Evolutionary conservation across 352 stramenopile species (phyloP), one percentile per base, ranked within the genome.

Genomic region (Phytophthora megakarya): DNA sequence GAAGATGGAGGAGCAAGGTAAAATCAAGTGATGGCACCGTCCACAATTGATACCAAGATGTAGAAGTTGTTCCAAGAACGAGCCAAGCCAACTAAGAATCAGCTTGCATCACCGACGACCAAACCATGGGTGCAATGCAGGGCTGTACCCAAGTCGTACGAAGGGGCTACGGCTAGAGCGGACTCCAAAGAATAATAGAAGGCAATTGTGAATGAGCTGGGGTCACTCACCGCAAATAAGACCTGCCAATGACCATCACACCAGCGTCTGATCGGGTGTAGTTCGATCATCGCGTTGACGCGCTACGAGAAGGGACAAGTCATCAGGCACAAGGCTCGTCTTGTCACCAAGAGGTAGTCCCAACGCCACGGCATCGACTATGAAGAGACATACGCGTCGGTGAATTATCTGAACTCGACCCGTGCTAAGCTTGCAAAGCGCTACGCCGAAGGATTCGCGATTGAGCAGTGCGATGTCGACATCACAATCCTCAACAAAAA

Each of bases 181-280:
- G 5, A 32, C 26, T 5, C 26, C 9, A n/a, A n/a, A n/a, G n/a
- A n/a, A 32, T 59, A 39, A 37, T 40, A 48, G 28, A 37, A 59
- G 26, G 37, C 37, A 1, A 59, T 59, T n/a, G 23, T 25, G 18
- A 59, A 16, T 59, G 50, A 59, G 37, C 23, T 32, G 26, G 26
- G 9, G 26, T 9, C 26, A 9, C 5, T 32, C n/a, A n/a, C n/a
- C n/a, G n/a, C n/a, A n/a, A n/a, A n/a, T n/a, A n/a, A n/a, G n/a
- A n/a, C n/a, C n/a, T n/a, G n/a, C n/a, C n/a, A n/a, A n/a, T n/a
- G n/a, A n/a, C n/a, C n/a, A n/a, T n/a, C 44, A n/a, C 23, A 57
- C 22, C 49, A 57, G 9, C 37, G 39, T 16, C 35, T 35, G 39
- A 57, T 57, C 26, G 32, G 48, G 15, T 45, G 48, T 43, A 26